Base-by-base conservation (phyloP, 2,329 filamentous ascomycete species). In the Aureobasidium sp. region DNA sequence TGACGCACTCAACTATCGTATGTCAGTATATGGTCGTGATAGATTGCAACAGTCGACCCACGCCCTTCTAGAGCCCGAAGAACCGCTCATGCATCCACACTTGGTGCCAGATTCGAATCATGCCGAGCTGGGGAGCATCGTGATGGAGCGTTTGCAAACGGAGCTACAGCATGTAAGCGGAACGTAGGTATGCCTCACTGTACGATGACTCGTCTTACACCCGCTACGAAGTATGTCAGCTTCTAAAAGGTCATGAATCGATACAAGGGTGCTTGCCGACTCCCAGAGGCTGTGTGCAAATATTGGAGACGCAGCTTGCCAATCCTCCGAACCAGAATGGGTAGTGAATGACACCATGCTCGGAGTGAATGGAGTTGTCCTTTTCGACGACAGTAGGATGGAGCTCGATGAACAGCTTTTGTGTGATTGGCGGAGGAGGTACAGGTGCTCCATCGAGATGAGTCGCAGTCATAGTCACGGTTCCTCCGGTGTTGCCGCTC, bases 341-440 rank as follows among this genome's bases (percentile, higher is more conserved):
- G 44, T 68, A 68, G 34, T 68, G 66, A 31, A 68, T 66, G 41
- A 66, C 66, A 39, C 66, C 66, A 64, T 67, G 66, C 42, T 67
- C 62, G n/a, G 65, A 59, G 34, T 66, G 65, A 20, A 68, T 68
- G 1, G 66, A 68, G 27, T 67, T 68, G 61, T 68, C 65, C 53
- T 68, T 68, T 29, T 68, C 62, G 41, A 67, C 48, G 14, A 66
- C 64, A 14, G 61, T 37, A 27, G 66, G 65, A 41, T 68, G 63
- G 12, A 62, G 57, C 25, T 63, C 62, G 27, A 65, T 60, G 20
- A 65, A 59, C 5, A 65, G 51, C 15, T 53, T 52, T 31, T 63
- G 57, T 14, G 62, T 62, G 44, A 65, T 65, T 3, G 61, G 61
- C 25, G 63, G 63, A 27, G 63, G 63, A 39, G 63, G 63, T 9